A percentile compares a stretch with the other conserved stretches of the same genome.
Conservation (phyloP, 129 eudicot genomes). For the Artemisia annua region DNA sequence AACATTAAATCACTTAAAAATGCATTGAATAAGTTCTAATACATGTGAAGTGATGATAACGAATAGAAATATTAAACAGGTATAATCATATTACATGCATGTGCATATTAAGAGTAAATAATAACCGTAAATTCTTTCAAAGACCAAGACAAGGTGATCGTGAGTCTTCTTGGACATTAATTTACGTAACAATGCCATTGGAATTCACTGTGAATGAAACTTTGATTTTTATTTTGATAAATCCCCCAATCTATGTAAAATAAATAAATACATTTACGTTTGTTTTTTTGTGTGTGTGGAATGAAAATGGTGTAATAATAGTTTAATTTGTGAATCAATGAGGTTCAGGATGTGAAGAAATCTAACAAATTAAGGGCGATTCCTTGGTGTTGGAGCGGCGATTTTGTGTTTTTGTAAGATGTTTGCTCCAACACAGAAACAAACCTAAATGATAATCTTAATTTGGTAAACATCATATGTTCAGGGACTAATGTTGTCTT, state of each 20-base stretch:
- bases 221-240: conserved; percentile 28
- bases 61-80: too few species aligned
- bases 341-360: background rate
- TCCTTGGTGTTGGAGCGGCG: conserved; percentile 17
- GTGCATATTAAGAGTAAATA: background rate
- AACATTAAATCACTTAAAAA: too few species aligned
- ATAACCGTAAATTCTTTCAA: conserved; percentile 85
- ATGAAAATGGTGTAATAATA: background rate
- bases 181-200: conserved; percentile 80
- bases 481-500: too few species aligned
- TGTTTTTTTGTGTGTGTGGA: conserved; percentile 18
- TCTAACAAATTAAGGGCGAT: background rate
- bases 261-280: conserved; percentile 18
- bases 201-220: conserved; percentile 27
- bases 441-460: too few species aligned
- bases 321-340: conserved; percentile 6
- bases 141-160: conserved; percentile 84
- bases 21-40: too few species aligned
- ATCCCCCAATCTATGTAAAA: conserved; percentile 23
- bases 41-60: too few species aligned
- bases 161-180: conserved; percentile 80
- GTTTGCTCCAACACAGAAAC: background rate
- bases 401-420: conserved; percentile 14
- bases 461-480: too few species aligned
- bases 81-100: too few species aligned